Evolutionary conservation across 495 filamentous ascomycete genomes (phyloP).

Genomic region (Astrothelium subdiscretum): DNA sequence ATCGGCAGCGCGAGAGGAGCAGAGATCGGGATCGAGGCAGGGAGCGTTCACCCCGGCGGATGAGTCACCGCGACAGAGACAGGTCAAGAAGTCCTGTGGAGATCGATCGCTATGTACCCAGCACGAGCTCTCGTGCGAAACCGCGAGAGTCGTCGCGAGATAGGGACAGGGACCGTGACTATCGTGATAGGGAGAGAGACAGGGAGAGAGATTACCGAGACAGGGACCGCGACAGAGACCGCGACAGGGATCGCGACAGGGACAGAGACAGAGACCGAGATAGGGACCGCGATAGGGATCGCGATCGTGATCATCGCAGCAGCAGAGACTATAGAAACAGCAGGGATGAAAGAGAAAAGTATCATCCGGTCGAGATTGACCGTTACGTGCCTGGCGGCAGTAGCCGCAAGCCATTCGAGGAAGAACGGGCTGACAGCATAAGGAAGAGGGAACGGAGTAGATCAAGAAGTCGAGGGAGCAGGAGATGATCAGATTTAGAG

Average conservation of each 20-base stretch:
- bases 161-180: constrained; percentile 15
- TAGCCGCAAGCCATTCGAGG: not conserved
- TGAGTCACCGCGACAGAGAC: constrained; percentile 6
- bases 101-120: constrained; percentile 27
- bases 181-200: constrained; percentile 10
- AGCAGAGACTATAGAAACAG: not conserved
- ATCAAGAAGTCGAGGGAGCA: not conserved
- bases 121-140: constrained; percentile 5
- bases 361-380: constrained; percentile 17
- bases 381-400: constrained; percentile 19
- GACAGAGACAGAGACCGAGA: constrained; percentile 8
- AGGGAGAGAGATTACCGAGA: constrained; percentile 21
- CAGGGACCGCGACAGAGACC: constrained; percentile 7
- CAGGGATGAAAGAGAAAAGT: not conserved
- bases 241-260: constrained; percentile 9
- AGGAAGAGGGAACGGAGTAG: not conserved
- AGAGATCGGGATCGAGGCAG: constrained; percentile 5
- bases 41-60: constrained; percentile 10
- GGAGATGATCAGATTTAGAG: not conserved
- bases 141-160: constrained; percentile 13
- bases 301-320: not conserved
- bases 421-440: not conserved
- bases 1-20: not conserved
- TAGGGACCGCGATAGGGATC: constrained; percentile 3
- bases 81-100: constrained; percentile 11